Percentiles rank a stretch among this genome's conserved stretches.
These are phyloP conservation scores for Diplocarpon mali DNA, from an alignment of 2,329 filamentous ascomycete genomes.

Conservation along the genomic window DNA sequence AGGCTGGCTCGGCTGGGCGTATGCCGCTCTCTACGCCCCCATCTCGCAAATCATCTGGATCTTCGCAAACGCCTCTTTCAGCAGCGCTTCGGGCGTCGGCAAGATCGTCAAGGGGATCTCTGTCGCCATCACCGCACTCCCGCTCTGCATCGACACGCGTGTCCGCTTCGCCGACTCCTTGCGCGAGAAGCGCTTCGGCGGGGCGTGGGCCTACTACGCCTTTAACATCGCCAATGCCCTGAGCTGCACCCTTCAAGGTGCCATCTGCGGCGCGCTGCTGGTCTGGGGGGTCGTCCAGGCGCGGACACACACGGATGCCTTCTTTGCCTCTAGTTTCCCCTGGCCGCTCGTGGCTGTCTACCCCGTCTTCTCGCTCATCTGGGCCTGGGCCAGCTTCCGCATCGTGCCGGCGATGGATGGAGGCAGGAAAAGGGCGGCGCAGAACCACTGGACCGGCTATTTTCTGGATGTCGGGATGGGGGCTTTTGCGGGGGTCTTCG, in stretches of 20 bases:
- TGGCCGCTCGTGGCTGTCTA: conserved; percentile 3
- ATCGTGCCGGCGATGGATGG: conserved; percentile 3
- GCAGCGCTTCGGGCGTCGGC: not conserved
- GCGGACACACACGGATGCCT: not conserved
- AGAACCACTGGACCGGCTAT: conserved; percentile 1
- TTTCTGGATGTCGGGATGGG: conserved; percentile 5
- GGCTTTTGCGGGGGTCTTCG: conserved; percentile 2
- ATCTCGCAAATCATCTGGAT: too few relatives aligned
- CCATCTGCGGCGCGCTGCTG: conserved; percentile 1
- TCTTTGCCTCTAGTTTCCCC: conserved; percentile 4
- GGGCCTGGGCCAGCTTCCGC: not conserved
- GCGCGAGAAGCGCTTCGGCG: not conserved
- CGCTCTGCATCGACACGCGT: conserved; percentile 3
- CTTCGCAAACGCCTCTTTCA: too few relatives aligned
- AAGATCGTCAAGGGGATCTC: conserved; percentile 4
- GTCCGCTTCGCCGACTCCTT: conserved; percentile 3
- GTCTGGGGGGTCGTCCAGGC: conserved; percentile 1
- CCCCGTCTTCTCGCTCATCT: conserved; percentile 2
- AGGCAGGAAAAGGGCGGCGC: not conserved
- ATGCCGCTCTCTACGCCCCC: too few relatives aligned
- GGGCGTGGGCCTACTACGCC: not conserved
- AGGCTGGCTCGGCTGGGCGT: not conserved
- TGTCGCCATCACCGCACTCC: conserved; percentile 3
- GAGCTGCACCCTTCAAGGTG: conserved; percentile 2
- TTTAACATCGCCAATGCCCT: conserved; percentile 2